A percentile compares a stretch with the other conserved stretches of the same genome.
Conservation (phyloP, 2,329 filamentous ascomycete species). For the Chalaropsis ovoidea region DNA sequence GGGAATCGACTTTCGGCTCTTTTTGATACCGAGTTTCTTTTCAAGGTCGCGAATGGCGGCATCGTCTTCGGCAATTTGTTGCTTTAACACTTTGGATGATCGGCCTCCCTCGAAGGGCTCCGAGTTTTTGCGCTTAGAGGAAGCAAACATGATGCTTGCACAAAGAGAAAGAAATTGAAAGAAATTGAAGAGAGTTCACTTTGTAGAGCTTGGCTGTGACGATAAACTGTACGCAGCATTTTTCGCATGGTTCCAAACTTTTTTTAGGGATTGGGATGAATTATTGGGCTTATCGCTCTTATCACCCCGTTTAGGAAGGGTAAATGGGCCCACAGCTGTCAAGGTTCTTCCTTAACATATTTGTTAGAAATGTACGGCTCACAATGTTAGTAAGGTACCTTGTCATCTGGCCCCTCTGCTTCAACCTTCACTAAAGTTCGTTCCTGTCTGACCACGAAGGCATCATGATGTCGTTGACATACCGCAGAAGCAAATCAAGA, state of each 20-base stretch:
- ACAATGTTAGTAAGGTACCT: constrained; percentile 10
- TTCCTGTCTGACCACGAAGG: neutral
- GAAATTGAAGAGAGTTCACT: neutral
- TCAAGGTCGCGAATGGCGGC: constrained; percentile 80
- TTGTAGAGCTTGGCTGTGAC: neutral
- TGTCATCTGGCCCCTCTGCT: neutral
- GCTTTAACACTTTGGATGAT: constrained; percentile 36
- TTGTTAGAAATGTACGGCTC: neutral
- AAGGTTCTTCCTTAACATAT: neutral
- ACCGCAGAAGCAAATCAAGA: constrained; percentile 11
- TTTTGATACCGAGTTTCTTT: constrained; percentile 72
- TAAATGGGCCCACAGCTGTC: constrained; percentile 12
- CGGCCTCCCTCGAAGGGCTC: constrained; percentile 15
- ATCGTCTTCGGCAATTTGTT: constrained; percentile 67
- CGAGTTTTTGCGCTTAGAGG: constrained; percentile 19
- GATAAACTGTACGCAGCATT: neutral
- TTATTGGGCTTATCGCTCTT: constrained; percentile 20
- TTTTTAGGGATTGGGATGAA: constrained; percentile 17
- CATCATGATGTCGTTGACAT: constrained; percentile 5
- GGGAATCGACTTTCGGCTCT: constrained; percentile 61
- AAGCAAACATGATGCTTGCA: constrained; percentile 4
- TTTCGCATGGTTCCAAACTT: constrained; percentile 13
- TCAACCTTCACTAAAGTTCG: constrained; percentile 14
- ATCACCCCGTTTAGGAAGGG: constrained; percentile 17
- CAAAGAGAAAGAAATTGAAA: neutral